Conservation (phyloP, 176 grass and related monocot genomes). For the Urochloa ruziziensis region DNA sequence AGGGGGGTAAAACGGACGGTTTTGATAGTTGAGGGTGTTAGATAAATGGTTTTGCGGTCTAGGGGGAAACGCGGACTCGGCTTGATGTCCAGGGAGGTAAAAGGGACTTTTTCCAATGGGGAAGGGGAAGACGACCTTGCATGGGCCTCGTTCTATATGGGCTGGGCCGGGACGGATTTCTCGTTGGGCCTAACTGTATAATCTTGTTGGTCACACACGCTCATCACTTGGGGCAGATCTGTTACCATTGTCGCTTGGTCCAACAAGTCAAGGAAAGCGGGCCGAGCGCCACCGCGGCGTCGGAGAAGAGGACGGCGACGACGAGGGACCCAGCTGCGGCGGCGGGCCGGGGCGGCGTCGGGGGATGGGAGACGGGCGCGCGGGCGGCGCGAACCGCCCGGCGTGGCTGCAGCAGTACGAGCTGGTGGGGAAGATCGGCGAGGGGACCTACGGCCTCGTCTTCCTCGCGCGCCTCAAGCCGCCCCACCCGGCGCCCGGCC, state of each 20-base stretch:
- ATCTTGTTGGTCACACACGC: neutral
- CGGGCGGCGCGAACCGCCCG: conserved; percentile 55
- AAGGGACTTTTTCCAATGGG: no score
- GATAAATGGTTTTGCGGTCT: no score
- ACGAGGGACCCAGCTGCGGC: neutral
- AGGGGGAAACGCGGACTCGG: no score
- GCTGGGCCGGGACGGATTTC: neutral
- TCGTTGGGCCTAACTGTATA: neutral
- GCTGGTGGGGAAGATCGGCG: conserved; percentile 93
- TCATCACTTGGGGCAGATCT: neutral
- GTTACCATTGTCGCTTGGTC: neutral
- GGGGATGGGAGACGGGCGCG: conserved; percentile 86
- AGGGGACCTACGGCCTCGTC: conserved; percentile 96
- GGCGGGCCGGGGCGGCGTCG: conserved; percentile 11
- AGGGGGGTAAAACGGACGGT: no score
- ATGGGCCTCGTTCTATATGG: neutral
- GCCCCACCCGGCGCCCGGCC: conserved; percentile 28
- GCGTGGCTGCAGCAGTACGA: conserved; percentile 98
- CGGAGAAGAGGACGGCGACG: conserved; percentile 11
- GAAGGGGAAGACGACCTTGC: neutral
- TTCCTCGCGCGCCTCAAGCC: conserved; percentile 81
- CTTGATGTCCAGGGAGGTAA: no score
- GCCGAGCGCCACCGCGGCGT: conserved; percentile 1
- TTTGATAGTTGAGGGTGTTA: no score
- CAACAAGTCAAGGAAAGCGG: neutral